phyloP scores from a whole-genome alignment of 148 eudicot genomes.

The Cornus kousa region DNA sequence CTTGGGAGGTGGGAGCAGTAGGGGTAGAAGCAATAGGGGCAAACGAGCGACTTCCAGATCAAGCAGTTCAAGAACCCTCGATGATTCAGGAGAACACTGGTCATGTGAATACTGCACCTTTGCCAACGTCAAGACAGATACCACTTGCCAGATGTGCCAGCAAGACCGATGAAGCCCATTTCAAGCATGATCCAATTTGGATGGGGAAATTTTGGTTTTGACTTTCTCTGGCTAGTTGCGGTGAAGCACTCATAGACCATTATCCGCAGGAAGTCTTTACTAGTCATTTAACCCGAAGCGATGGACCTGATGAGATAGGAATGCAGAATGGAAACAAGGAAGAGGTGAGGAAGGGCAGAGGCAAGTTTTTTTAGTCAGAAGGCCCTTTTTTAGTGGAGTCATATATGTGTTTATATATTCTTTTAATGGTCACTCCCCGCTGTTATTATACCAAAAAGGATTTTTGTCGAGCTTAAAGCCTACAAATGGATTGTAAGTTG shows the following conservation, averaged over 20 bases:
- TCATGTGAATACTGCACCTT: conserved; percentile 83
- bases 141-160: conserved; percentile 73
- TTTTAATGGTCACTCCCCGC: neutral
- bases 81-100: conserved; percentile 63
- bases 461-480: neutral
- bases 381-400: neutral
- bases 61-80: conserved; percentile 49
- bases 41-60: conserved; percentile 54
- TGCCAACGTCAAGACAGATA: conserved; percentile 53
- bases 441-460: neutral
- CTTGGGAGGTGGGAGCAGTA: conserved; percentile 47
- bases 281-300: neutral
- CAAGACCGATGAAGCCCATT: conserved; percentile 46
- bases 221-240: neutral
- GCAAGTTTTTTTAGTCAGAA: neutral
- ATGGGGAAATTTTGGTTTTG: neutral
- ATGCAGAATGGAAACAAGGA: neutral
- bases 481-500: neutral
- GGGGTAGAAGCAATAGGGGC: conserved; percentile 47
- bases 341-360: neutral
- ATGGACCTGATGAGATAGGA: too few species aligned
- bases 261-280: neutral
- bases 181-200: neutral
- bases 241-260: neutral
- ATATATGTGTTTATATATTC: neutral